phyloP scores from a whole-genome alignment of 192 early-diverging fungal species.

The Powellomyces hirtus region DNA sequence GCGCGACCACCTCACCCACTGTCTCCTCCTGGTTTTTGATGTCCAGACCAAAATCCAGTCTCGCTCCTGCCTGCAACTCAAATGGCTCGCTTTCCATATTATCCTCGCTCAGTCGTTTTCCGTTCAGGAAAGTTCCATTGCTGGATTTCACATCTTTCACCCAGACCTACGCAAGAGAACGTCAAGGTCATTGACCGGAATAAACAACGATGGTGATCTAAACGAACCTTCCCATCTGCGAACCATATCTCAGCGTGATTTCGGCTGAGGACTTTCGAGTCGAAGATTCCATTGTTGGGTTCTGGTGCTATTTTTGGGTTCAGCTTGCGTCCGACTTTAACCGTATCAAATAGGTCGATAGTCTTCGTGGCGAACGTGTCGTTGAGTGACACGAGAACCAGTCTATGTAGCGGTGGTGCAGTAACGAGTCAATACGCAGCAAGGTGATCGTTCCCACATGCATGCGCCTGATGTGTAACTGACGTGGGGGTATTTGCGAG shows the following conservation, averaged over 20 bases:
- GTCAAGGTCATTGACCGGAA: too few relatives aligned
- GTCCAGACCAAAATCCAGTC: constrained; percentile 78
- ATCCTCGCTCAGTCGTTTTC: constrained; percentile 65
- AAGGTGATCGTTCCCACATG: too few relatives aligned
- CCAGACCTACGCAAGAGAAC: constrained; percentile 58
- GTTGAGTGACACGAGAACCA: constrained; percentile 28
- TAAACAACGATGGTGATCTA: too few relatives aligned
- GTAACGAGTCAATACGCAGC: background rate
- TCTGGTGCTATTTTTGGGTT: constrained; percentile 59
- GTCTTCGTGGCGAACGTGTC: constrained; percentile 24
- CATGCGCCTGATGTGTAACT: background rate
- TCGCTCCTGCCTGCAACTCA: constrained; percentile 60
- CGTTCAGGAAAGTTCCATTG: constrained; percentile 84
- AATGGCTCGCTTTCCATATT: constrained; percentile 54
- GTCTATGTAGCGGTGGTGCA: background rate
- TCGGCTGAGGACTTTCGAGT: constrained; percentile 77
- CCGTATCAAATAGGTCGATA: constrained; percentile 53
- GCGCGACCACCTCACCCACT: constrained; percentile 38
- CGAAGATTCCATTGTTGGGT: constrained; percentile 74
- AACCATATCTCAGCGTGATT: constrained; percentile 74
- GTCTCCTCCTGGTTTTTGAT: constrained; percentile 70
- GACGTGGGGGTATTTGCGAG: constrained; percentile 28
- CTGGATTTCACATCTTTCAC: constrained; percentile 74
- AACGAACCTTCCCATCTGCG: constrained; percentile 59
- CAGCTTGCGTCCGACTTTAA: constrained; percentile 73